phyloP scores from a whole-genome alignment of 129 eudicot genomes.

The Tanacetum coccineum region DNA sequence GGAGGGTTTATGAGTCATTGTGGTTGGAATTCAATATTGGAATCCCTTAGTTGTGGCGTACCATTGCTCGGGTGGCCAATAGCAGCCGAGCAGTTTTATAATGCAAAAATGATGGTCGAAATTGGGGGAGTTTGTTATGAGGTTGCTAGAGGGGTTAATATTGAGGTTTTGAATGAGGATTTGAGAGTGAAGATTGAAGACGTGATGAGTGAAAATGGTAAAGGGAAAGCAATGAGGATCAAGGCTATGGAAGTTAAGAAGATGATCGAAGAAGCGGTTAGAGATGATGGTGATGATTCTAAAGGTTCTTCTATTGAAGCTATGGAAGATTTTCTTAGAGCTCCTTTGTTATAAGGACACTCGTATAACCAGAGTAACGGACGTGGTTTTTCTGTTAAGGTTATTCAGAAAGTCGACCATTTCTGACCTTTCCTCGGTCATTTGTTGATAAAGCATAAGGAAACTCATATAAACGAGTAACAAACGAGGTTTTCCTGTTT shows the following conservation, averaged over 20 bases:
- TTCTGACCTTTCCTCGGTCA: too few species aligned
- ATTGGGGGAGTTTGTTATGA: constrained; percentile 48
- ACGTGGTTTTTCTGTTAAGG: too few species aligned
- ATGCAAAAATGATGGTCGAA: constrained; percentile 51
- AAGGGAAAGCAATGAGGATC: constrained; percentile 41
- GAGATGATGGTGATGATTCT: constrained; percentile 26
- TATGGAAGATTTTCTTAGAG: constrained; percentile 49
- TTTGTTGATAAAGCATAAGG: too few species aligned
- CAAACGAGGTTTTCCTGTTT: too few species aligned
- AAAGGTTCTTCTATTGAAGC: constrained; percentile 58
- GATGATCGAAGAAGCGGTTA: constrained; percentile 32
- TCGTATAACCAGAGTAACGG: too few species aligned
- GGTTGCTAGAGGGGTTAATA: constrained; percentile 47
- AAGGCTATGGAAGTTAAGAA: constrained; percentile 38
- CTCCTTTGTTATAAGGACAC: constrained; percentile 27
- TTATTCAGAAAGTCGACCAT: too few species aligned
- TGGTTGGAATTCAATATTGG: constrained; percentile 68
- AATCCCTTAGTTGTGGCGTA: constrained; percentile 47
- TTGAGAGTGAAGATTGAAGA: constrained; percentile 44
- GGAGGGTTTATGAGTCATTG: constrained; percentile 55
- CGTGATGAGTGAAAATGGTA: constrained; percentile 45
- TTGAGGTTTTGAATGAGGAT: constrained; percentile 46
- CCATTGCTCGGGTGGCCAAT: constrained; percentile 65
- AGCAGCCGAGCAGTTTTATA: constrained; percentile 52
- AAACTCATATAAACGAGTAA: too few species aligned